Evolutionary conservation across 2,329 filamentous ascomycete genomes (phyloP), one percentile per base, ranked within the genome.

Genomic region (Aspergillus glaucus): DNA sequence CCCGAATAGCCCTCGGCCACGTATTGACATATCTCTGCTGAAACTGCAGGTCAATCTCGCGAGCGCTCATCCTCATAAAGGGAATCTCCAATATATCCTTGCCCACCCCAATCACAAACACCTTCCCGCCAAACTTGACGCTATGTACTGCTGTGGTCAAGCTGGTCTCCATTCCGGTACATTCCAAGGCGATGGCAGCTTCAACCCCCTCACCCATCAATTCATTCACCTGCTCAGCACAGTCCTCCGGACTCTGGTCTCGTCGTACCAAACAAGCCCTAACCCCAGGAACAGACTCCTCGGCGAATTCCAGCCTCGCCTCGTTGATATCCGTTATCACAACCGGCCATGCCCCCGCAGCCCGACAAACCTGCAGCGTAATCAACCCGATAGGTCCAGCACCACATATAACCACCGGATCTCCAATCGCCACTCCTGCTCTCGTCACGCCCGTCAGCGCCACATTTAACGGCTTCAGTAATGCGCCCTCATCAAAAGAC

Each of bases 1-100:
- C 75, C 43, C 91, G 81, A 58, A 97, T 96, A 40, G 93, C 92
- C 54, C 88, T 81, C 28, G 92, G 93, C 92, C 92, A 97, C 17
- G 89, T 95, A 75, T 97, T 96, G 74, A 80, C 81, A 76, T 97
- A 97, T 52, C 93, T 82, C 75, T 97, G 97, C 75, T 97, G 92
- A 71, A 96, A 93, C 73, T 95, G 88, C 52, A 97, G 77, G 71
- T 97, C 92, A 60, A 97, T 87, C 74, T 97, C 93, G 55, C 88
- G 81, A 5, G 91, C 92, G 61, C 86, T 92, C 50, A 92, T 80
- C 45, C 89, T 77, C 92, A 96, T 96, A 70, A 97, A 97, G 24
- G 92, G 92, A 55, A 97, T 86, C 70, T 82, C 89, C 76, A 97
- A 93, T 76, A 96, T 88, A 68, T 93, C 91, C 78, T 87, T 92